These are phyloP conservation scores for Boeremia exigua DNA, from an alignment of 2,329 filamentous ascomycete genomes.

Conservation along the genomic window DNA sequence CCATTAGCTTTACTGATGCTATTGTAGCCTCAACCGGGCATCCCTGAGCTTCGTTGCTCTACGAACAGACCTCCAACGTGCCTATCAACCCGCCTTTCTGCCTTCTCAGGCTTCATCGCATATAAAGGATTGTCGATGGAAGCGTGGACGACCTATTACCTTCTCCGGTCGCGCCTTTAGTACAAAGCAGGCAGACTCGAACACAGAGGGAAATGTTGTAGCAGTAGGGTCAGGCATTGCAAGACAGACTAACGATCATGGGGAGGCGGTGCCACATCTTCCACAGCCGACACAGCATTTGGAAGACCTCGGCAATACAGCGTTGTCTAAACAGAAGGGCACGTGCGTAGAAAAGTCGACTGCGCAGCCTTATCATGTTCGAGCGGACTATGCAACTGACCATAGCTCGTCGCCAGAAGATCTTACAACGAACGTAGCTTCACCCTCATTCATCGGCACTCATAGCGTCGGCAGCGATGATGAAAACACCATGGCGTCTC, in stretches of 20 bases:
- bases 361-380: not conserved
- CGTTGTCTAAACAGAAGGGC: not conserved
- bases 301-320: not conserved
- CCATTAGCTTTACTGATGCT: not conserved
- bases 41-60: not conserved
- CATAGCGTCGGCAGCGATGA: not conserved
- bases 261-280: not conserved
- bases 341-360: not conserved
- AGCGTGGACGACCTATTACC: constrained; percentile 26
- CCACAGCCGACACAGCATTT: not conserved
- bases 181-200: not conserved
- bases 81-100: constrained; percentile 7
- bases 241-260: not conserved
- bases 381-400: not conserved
- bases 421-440: not conserved
- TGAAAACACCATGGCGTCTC: not conserved
- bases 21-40: not conserved
- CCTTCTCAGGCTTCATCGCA: constrained; percentile 8
- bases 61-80: not conserved
- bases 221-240: not conserved
- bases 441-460: not conserved
- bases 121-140: constrained; percentile 23
- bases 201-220: not conserved
- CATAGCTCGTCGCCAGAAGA: not conserved
- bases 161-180: constrained; percentile 14